phyloP scores from a whole-genome alignment of 2,329 filamentous ascomycete genomes.

The Aspergillus puulaauensis region DNA sequence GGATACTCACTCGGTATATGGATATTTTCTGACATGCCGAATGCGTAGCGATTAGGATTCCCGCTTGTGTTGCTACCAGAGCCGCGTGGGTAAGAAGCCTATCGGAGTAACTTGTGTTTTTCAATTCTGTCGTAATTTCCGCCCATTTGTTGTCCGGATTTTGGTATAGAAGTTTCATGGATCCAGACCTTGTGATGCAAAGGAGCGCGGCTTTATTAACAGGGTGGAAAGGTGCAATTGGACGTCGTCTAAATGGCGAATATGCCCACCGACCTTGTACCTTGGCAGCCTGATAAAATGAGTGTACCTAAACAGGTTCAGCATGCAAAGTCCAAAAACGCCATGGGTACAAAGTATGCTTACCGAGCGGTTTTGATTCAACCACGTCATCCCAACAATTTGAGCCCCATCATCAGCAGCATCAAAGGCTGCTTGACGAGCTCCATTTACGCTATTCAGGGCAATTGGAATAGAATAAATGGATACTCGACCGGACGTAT shows the following conservation, averaged over 20 bases:
- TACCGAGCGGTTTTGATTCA: slow-evolving; percentile 59
- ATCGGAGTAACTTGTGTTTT: slow-evolving; percentile 69
- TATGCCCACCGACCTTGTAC: slow-evolving; percentile 66
- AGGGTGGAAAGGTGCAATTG: slow-evolving; percentile 68
- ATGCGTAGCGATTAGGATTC: slow-evolving; percentile 41
- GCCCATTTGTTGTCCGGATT: slow-evolving; percentile 71
- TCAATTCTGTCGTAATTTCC: slow-evolving; percentile 71
- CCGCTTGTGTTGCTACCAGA: slow-evolving; percentile 69
- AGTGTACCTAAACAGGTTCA: slow-evolving; percentile 34
- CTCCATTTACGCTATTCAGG: slow-evolving; percentile 68
- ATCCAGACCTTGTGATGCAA: slow-evolving; percentile 71
- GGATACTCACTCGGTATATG: slow-evolving; percentile 69
- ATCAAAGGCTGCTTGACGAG: slow-evolving; percentile 65
- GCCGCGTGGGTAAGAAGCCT: slow-evolving; percentile 79
- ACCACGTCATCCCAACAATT: slow-evolving; percentile 84
- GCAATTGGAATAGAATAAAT: slow-evolving; percentile 71
- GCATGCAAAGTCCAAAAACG: background rate
- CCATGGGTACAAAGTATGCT: slow-evolving; percentile 7
- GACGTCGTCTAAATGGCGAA: slow-evolving; percentile 63
- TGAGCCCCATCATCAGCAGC: slow-evolving; percentile 71
- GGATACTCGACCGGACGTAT: slow-evolving; percentile 73
- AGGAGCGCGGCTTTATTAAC: slow-evolving; percentile 70
- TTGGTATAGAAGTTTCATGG: slow-evolving; percentile 74
- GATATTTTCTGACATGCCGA: slow-evolving; percentile 67
- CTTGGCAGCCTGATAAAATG: slow-evolving; percentile 62